Conservation (phyloP, 2,329 filamentous ascomycete species). For the Pseudogymnoascus sp. region DNA sequence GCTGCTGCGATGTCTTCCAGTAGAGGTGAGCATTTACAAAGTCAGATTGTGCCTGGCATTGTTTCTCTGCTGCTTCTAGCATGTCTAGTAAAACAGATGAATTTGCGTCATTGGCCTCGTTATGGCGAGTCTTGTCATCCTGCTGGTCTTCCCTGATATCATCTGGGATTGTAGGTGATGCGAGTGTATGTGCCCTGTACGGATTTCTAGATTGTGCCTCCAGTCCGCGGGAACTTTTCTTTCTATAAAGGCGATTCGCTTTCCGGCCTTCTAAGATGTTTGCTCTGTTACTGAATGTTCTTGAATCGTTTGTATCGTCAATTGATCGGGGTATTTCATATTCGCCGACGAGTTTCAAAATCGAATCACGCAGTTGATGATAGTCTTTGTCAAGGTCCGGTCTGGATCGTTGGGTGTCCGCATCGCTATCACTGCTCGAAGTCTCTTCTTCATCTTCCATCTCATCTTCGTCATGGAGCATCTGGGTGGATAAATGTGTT, state of each 20-base stretch:
- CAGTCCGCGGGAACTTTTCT: constrained; percentile 42
- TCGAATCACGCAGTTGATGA: constrained; percentile 72
- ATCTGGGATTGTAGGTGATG: not conserved
- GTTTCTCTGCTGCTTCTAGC: constrained; percentile 69
- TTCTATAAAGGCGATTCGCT: constrained; percentile 54
- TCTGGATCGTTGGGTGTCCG: constrained; percentile 48
- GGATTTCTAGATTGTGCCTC: constrained; percentile 54
- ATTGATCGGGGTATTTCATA: constrained; percentile 70
- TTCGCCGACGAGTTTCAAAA: constrained; percentile 74
- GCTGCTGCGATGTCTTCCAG: constrained; percentile 73
- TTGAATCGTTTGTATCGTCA: constrained; percentile 52
- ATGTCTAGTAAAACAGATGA: constrained; percentile 58
- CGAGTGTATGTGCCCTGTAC: constrained; percentile 36
- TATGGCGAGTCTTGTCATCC: constrained; percentile 20
- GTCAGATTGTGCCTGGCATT: constrained; percentile 72
- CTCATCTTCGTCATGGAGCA: constrained; percentile 65
- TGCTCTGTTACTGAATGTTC: constrained; percentile 66
- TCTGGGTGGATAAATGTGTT: constrained; percentile 60
- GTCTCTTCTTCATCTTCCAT: constrained; percentile 60
- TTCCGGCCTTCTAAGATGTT: constrained; percentile 44
- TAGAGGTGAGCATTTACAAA: constrained; percentile 80
- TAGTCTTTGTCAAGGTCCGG: constrained; percentile 71
- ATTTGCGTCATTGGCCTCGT: constrained; percentile 39
- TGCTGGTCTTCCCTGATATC: constrained; percentile 15
- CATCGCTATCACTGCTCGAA: constrained; percentile 54